Evolutionary conservation across 345 rosid genomes (phyloP).

Genomic region (Noccaea caerulescens): DNA sequence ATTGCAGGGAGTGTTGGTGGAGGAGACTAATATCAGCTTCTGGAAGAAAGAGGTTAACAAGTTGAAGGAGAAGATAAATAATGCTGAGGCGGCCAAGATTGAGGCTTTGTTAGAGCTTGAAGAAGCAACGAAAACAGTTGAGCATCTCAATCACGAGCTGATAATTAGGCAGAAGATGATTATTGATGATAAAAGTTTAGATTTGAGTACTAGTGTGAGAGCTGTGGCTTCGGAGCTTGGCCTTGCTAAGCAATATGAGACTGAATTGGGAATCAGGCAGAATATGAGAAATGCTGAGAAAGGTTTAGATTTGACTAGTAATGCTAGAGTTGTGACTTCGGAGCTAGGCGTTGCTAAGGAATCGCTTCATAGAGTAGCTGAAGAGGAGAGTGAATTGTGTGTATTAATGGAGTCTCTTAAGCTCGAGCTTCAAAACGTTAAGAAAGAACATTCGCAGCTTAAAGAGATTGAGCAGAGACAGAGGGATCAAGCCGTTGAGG

Average conservation of each 20-base stretch:
- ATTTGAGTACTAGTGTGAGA: conserved; percentile 56
- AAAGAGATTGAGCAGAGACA: conserved; percentile 68
- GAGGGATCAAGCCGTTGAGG: conserved; percentile 58
- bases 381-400: conserved; percentile 71
- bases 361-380: conserved; percentile 77
- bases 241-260: conserved; percentile 74
- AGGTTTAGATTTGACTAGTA: conserved; percentile 50
- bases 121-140: conserved; percentile 64
- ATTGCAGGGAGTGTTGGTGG: conserved; percentile 63
- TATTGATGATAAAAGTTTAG: conserved; percentile 65
- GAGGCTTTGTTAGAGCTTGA: conserved; percentile 80
- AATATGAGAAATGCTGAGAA: conserved; percentile 63
- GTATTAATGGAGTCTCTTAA: conserved; percentile 71
- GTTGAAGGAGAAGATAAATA: conserved; percentile 67
- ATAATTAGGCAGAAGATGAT: conserved; percentile 54
- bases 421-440: conserved; percentile 70
- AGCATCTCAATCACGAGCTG: conserved; percentile 60
- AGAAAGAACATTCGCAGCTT: conserved; percentile 73
- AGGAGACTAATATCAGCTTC: conserved; percentile 68
- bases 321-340: conserved; percentile 71
- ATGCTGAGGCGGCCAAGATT: conserved; percentile 67
- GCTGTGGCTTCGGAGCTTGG: conserved; percentile 76
- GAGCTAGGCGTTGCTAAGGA: conserved; percentile 88
- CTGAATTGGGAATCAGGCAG: conserved; percentile 49
- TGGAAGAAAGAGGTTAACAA: conserved; percentile 68